Base-by-base conservation (phyloP, 805 yeast species). In the Wickerhamomyces bovis region DNA sequence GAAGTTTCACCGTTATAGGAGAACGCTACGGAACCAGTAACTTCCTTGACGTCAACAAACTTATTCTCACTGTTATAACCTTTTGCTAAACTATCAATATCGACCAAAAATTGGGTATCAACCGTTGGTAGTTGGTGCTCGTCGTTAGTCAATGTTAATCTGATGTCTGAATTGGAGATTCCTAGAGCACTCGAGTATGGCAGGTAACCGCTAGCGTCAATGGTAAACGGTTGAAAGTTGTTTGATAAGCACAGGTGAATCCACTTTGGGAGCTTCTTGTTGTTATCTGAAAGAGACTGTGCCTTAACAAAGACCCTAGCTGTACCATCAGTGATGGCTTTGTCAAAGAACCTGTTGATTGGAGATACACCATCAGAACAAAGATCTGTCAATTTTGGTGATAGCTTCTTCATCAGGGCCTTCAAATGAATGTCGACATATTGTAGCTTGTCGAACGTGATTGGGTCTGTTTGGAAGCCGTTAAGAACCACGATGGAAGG, bases 351-450 rank as follows among this genome's bases (percentile, higher is more conserved):
- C n/a, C 35, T 40, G 39, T 57, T 57, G 19, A 57, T 19, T 13
- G 61, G 55, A 8, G 61, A 54, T 4, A 54, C 11, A 1, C 60
- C 61, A 55, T 50, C 50, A 2, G 11, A 13, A 21, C 61, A 57
- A 13, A 35, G 35, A 18, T 23, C 48, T 13, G 43, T 41, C 4
- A 48, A 19, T 10, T 42, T 49, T 23, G 44, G 45, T 3, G 36
- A 28, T 7, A 56, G 19, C 13, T 49, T 36, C n/a, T 53, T 53
- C 1, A 52, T 22, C 1, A 4, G 12, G 3, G 22, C 41, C 5
- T 16, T 42, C 8, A 38, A 16, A 7, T 16, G 13, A 2, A 54
- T n/a, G 10, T 25, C 6, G 4, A 44, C 16, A 9, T 44, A 44
- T 1, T 38, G 12, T 1, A 26, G 15, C 7, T 43, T 39, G 3